Evolutionary conservation across 805 yeast genomes (phyloP).

Genomic region (Candida verbasci): DNA sequence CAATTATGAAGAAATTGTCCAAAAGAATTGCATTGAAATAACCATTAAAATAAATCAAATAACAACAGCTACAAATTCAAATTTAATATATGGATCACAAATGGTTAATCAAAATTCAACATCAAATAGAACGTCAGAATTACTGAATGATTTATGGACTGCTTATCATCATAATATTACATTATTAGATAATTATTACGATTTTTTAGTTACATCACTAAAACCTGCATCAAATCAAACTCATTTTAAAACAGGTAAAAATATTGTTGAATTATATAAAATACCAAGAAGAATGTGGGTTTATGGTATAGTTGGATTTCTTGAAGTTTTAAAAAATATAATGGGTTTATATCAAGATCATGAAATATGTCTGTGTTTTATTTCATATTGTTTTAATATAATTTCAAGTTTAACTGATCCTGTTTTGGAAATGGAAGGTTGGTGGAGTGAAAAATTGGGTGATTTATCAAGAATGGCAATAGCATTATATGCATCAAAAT

Average conservation of each 20-base stretch:
- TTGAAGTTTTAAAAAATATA: slow-evolving; percentile 72
- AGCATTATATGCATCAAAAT: slow-evolving; percentile 72
- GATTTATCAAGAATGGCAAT: slow-evolving; percentile 86
- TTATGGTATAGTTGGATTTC: slow-evolving; percentile 76
- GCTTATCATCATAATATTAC: slow-evolving; percentile 66
- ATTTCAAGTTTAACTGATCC: slow-evolving; percentile 53
- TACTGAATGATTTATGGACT: slow-evolving; percentile 62
- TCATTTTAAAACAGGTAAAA: slow-evolving; percentile 67
- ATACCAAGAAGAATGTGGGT: slow-evolving; percentile 82
- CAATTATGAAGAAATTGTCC: slow-evolving; percentile 62
- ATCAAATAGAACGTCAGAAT: slow-evolving; percentile 40
- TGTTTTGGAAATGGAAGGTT: slow-evolving; percentile 54
- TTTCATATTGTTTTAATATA: slow-evolving; percentile 65
- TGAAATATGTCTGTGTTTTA: slow-evolving; percentile 72
- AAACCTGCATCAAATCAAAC: slow-evolving; percentile 51
- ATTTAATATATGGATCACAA: slow-evolving; percentile 11
- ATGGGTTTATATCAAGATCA: slow-evolving; percentile 71
- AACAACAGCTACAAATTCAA: slow-evolving; percentile 24
- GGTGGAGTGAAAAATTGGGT: slow-evolving; percentile 85
- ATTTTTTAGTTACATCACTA: slow-evolving; percentile 65
- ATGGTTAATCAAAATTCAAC: slow-evolving; percentile 12
- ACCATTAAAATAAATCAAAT: slow-evolving; percentile 46
- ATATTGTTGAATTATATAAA: slow-evolving; percentile 71
- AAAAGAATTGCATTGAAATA: slow-evolving; percentile 61
- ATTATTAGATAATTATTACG: slow-evolving; percentile 65